phyloP scores from a whole-genome alignment of 176 grass and related monocot species.

The Thalia dealbata region DNA sequence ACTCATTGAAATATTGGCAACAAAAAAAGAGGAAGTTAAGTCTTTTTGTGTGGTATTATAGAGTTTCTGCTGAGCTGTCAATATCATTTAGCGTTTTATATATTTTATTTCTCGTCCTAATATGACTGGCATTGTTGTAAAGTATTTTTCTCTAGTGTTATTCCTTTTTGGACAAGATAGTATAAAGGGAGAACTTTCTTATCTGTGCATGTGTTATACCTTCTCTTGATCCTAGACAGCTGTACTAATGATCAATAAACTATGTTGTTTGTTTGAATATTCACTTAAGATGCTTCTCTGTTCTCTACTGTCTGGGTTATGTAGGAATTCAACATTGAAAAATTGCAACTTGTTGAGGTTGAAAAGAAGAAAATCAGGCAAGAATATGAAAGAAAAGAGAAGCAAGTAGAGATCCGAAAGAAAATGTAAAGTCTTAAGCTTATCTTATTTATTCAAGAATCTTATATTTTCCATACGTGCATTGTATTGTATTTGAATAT shows the following conservation, averaged over 20 bases:
- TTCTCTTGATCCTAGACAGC: not conserved
- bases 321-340: conserved; percentile 16
- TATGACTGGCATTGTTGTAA: not conserved
- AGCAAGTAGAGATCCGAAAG: conserved; percentile 14
- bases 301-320: not conserved
- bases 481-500: too few species aligned
- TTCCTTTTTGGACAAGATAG: too few species aligned
- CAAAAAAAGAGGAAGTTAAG: too few species aligned
- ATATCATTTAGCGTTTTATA: too few species aligned
- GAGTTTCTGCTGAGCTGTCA: too few species aligned
- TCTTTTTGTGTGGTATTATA: too few species aligned
- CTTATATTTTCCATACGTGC: not conserved
- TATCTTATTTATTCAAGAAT: not conserved
- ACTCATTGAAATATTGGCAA: too few species aligned
- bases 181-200: not conserved
- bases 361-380: conserved; percentile 18
- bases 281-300: not conserved
- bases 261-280: not conserved
- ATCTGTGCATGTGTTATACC: not conserved
- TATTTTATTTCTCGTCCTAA: too few species aligned
- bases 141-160: not conserved
- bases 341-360: conserved; percentile 18
- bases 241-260: not conserved
- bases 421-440: conserved; percentile 4
- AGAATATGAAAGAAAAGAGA: conserved; percentile 20